A percentile compares a stretch with the other conserved stretches of the same genome.
phyloP scores from a whole-genome alignment of 2,329 filamentous ascomycete species.

The Hypoxylon sp. region DNA sequence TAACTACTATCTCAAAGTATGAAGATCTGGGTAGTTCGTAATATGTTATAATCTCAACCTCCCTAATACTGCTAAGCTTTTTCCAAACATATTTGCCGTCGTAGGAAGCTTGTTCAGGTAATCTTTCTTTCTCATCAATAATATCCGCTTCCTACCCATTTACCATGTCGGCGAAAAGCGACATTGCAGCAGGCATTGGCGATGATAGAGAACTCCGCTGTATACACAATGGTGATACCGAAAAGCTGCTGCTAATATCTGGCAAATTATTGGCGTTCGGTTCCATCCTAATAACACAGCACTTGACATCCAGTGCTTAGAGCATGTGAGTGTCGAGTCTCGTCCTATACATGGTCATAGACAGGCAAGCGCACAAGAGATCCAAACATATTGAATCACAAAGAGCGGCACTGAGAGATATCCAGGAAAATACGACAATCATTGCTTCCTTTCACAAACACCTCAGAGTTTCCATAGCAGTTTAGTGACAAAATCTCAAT shows the following conservation, averaged over 20 bases:
- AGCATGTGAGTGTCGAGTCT: constrained; percentile 72
- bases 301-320: constrained; percentile 73
- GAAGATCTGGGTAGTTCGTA: constrained; percentile 10
- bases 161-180: constrained; percentile 47
- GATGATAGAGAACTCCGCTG: constrained; percentile 57
- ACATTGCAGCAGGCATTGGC: constrained; percentile 57
- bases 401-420: no score
- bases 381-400: no score
- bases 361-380: no score
- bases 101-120: no score
- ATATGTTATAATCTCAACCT: constrained; percentile 63
- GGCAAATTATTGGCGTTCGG: constrained; percentile 69
- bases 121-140: constrained; percentile 58
- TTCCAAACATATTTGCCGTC: constrained; percentile 69
- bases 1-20: no score
- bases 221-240: constrained; percentile 60
- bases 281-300: constrained; percentile 71
- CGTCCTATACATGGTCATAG: constrained; percentile 71
- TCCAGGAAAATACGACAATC: no score
- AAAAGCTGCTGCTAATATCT: constrained; percentile 64
- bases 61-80: constrained; percentile 69
- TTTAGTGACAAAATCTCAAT: no score
- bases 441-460: no score
- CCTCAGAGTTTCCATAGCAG: no score
- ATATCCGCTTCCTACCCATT: constrained; percentile 54